phyloP scores from a whole-genome alignment of 805 yeast genomes.

The Starmerella geochares region DNA sequence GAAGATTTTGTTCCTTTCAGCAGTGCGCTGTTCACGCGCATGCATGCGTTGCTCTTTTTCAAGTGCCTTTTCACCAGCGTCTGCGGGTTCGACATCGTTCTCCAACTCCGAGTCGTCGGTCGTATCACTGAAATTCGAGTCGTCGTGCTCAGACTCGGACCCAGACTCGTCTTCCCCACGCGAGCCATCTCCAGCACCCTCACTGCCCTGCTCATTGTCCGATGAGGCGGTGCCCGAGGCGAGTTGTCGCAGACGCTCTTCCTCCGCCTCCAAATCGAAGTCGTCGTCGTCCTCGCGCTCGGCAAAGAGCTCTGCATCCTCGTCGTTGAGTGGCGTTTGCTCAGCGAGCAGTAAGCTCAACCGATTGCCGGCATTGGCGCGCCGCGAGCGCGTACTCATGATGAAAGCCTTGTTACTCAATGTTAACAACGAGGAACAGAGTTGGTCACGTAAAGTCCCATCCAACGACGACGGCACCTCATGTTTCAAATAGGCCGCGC shows the following conservation, averaged over 20 bases:
- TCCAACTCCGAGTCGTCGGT: constrained; percentile 33
- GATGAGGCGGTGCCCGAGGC: constrained; percentile 2
- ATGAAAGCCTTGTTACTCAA: too few species aligned
- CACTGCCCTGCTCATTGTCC: not conserved
- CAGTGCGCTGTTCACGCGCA: constrained; percentile 25
- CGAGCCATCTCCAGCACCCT: constrained; percentile 3
- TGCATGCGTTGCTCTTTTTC: constrained; percentile 35
- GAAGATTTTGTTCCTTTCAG: constrained; percentile 30
- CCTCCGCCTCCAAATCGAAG: constrained; percentile 29
- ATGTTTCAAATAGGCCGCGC: too few species aligned
- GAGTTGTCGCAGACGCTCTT: constrained; percentile 12
- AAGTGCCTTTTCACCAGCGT: constrained; percentile 61
- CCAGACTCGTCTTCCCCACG: constrained; percentile 22
- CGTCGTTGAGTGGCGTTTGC: constrained; percentile 51
- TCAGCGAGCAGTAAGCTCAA: constrained; percentile 61
- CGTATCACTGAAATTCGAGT: constrained; percentile 37
- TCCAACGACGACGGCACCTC: too few species aligned
- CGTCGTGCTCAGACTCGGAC: constrained; percentile 22
- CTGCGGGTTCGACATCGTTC: constrained; percentile 45
- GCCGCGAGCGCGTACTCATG: constrained; percentile 32
- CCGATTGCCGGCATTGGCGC: constrained; percentile 86
- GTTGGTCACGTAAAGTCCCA: constrained; percentile 2
- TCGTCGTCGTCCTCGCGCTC: constrained; percentile 39
- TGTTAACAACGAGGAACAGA: too few species aligned
- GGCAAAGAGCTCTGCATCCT: constrained; percentile 54